A percentile compares a stretch with the other conserved stretches of the same genome.
These are phyloP conservation scores for Stemphylium lycopersici DNA, from an alignment of 2,329 filamentous ascomycete species.

Conservation along the genomic window DNA sequence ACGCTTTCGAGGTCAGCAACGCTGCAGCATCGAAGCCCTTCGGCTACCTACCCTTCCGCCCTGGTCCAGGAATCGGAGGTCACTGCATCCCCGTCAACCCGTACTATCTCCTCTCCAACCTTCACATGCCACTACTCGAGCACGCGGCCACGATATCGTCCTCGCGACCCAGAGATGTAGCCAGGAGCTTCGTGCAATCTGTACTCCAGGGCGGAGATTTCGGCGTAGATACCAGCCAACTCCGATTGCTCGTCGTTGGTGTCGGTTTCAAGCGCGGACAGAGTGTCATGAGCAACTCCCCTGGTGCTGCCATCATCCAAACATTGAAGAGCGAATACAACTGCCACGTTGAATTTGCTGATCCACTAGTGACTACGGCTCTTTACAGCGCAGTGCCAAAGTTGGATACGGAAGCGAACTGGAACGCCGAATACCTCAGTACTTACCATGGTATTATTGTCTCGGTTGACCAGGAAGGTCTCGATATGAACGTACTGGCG, in stretches of 20 bases:
- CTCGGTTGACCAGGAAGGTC: constrained; percentile 51
- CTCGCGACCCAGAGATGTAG: constrained; percentile 47
- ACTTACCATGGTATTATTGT: constrained; percentile 55
- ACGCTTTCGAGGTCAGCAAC: constrained; percentile 57
- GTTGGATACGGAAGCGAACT: constrained; percentile 44
- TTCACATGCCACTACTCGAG: constrained; percentile 55
- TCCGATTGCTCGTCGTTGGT: constrained; percentile 60
- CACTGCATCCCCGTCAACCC: constrained; percentile 65
- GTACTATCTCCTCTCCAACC: constrained; percentile 56
- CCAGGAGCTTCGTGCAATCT: constrained; percentile 23
- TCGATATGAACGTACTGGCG: constrained; percentile 52
- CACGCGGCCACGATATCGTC: constrained; percentile 55
- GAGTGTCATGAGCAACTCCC: constrained; percentile 56
- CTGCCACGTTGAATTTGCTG: constrained; percentile 53
- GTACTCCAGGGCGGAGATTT: background rate
- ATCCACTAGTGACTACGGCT: constrained; percentile 53
- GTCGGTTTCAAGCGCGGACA: constrained; percentile 60
- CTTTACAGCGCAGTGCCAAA: constrained; percentile 51
- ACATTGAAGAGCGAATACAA: constrained; percentile 41
- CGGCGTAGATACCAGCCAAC: constrained; percentile 8
- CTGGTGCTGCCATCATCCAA: constrained; percentile 53
- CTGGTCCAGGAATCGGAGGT: constrained; percentile 60
- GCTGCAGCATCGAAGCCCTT: constrained; percentile 59
- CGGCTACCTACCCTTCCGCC: constrained; percentile 58
- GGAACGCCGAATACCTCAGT: constrained; percentile 50